A percentile compares a stretch with the other conserved stretches of the same genome.
Evolutionary conservation across 441 rosid species (phyloP).

Genomic region (Syzygium syzygioides): DNA sequence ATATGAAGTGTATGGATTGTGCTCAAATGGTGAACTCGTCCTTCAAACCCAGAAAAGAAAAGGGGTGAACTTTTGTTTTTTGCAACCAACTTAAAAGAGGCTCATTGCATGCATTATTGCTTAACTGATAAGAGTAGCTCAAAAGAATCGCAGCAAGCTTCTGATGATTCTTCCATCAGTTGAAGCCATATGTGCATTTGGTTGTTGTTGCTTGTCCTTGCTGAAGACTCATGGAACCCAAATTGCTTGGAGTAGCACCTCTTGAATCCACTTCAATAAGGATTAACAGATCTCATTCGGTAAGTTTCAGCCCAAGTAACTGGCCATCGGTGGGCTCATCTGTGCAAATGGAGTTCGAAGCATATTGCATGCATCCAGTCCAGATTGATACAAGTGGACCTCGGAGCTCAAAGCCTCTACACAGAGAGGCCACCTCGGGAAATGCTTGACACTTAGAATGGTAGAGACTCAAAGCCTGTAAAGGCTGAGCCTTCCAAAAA

Average conservation of each 20-base stretch:
- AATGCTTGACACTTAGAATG: background rate
- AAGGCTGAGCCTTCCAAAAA: background rate
- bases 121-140: background rate
- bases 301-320: background rate
- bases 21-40: background rate
- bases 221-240: background rate
- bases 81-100: background rate
- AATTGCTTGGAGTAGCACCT: background rate
- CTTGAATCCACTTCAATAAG: background rate
- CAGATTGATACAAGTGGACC: background rate
- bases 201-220: background rate
- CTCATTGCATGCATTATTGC: background rate
- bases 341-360: background rate
- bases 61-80: background rate
- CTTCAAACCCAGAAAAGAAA: background rate
- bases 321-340: background rate
- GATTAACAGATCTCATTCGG: background rate
- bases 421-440: background rate
- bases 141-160: background rate
- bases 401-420: background rate
- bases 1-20: background rate
- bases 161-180: background rate
- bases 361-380: background rate
- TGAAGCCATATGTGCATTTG: background rate
- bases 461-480: background rate